phyloP scores from a whole-genome alignment of 73 alveolate species.

The Urostyla sp. region DNA sequence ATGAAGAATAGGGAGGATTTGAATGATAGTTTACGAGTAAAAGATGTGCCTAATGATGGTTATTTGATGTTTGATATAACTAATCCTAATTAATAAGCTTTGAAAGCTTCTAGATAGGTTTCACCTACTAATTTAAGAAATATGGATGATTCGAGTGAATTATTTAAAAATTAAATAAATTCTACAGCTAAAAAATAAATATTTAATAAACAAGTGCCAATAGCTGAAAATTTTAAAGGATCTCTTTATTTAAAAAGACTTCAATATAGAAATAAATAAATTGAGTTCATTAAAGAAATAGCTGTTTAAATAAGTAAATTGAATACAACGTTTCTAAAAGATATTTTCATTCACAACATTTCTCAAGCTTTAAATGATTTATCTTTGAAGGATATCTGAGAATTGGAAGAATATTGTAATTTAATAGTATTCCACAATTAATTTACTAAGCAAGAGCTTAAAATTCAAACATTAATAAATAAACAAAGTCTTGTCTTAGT shows the following conservation, averaged over 20 bases:
- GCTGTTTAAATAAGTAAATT: too few species aligned
- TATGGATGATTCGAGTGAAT: neutral
- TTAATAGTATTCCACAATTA: too few species aligned
- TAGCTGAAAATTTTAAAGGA: constrained; percentile 11
- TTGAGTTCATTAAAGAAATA: too few species aligned
- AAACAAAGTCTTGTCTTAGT: too few species aligned
- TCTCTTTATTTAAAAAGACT: neutral
- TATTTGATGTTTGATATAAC: constrained; percentile 5
- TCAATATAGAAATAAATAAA: constrained; percentile 7
- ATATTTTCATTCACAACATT: too few species aligned
- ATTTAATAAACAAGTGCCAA: neutral
- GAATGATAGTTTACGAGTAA: neutral
- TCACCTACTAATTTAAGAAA: neutral
- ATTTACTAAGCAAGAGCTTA: too few species aligned
- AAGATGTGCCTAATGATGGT: constrained; percentile 40
- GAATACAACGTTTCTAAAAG: too few species aligned
- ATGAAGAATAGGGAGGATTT: constrained; percentile 10
- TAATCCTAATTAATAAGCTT: neutral
- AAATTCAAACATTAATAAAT: too few species aligned
- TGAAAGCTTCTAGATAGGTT: neutral
- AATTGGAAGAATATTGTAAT: too few species aligned
- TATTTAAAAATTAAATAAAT: neutral
- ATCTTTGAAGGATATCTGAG: too few species aligned
- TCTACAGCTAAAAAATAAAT: neutral
- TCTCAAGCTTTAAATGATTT: too few species aligned